phyloP scores from a whole-genome alignment of 352 stramenopile species.

The Saprolegnia diclina region DNA sequence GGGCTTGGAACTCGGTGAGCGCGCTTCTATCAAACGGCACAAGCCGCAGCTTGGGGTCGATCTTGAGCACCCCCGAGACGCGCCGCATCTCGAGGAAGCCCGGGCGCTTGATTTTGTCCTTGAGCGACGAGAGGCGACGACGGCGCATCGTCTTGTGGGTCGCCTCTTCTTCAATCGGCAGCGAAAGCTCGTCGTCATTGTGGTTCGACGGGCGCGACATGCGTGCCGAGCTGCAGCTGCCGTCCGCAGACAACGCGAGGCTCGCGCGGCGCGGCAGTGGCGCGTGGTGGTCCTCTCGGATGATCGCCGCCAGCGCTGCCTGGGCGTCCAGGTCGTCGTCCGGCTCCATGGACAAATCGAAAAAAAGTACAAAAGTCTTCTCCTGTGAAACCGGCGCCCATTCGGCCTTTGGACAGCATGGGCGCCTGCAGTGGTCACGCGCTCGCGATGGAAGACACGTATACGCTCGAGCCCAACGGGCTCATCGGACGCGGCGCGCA shows the following conservation, averaged over 20 bases:
- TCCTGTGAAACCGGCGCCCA: neutral
- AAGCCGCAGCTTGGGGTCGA: slow-evolving; percentile 11
- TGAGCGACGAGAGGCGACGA: neutral
- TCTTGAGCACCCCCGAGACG: slow-evolving; percentile 12
- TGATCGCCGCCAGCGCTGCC: neutral
- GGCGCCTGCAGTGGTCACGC: slow-evolving; percentile 22
- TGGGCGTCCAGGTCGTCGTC: neutral
- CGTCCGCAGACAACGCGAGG: neutral
- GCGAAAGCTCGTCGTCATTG: neutral
- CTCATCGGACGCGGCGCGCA: slow-evolving; percentile 42
- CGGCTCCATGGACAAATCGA: neutral
- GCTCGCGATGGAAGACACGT: neutral
- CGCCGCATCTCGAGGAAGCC: neutral
- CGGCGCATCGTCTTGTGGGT: neutral
- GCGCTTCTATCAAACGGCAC: slow-evolving; percentile 4
- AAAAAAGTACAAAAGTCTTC: no score
- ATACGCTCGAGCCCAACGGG: slow-evolving; percentile 5
- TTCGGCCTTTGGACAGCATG: neutral
- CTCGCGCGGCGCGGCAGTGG: neutral
- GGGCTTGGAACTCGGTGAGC: slow-evolving; percentile 5
- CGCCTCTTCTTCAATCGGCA: neutral
- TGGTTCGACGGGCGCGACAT: neutral
- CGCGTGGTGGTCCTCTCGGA: neutral
- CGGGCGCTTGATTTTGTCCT: neutral
- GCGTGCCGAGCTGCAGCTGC: neutral